These are phyloP conservation scores for Mentha longifolia DNA, from an alignment of 257 asterid species.

Conservation along the genomic window DNA sequence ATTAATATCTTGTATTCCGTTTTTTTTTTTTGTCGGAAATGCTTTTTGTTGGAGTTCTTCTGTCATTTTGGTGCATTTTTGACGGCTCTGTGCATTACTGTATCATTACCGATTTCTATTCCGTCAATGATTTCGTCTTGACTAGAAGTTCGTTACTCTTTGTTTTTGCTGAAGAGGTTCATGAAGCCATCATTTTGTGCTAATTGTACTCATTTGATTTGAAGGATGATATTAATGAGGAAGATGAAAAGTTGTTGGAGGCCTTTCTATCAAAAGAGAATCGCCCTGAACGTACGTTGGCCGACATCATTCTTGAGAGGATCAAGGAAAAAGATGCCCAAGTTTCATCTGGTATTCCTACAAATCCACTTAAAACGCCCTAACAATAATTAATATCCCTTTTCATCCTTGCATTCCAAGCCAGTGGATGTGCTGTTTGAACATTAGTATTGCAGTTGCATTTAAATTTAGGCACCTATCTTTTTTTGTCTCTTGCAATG, in stretches of 20 bases:
- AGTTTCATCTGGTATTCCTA: constrained; percentile 72
- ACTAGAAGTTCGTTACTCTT: not conserved
- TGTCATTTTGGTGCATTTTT: not conserved
- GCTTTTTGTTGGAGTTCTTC: too few relatives aligned
- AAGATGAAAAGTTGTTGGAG: constrained; percentile 73
- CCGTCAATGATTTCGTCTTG: not conserved
- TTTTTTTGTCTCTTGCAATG: not conserved
- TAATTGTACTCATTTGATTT: constrained; percentile 5
- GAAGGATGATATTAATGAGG: constrained; percentile 73
- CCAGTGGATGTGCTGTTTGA: not conserved
- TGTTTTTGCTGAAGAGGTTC: not conserved
- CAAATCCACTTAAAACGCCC: not conserved
- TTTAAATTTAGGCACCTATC: not conserved
- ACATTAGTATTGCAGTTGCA: not conserved
- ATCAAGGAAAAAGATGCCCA: constrained; percentile 75
- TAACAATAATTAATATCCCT: not conserved
- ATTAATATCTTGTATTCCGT: not conserved
- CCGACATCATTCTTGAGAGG: constrained; percentile 73
- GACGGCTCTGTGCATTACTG: not conserved
- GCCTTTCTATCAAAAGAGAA: constrained; percentile 68
- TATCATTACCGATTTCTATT: not conserved
- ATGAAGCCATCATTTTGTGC: not conserved
- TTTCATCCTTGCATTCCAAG: constrained; percentile 2
- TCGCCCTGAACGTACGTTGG: constrained; percentile 76
- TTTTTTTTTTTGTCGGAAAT: not conserved